Percentiles rank a stretch among this genome's conserved stretches.
These are phyloP conservation scores for Kurtzmaniella fragi DNA, from an alignment of 805 yeast species.

Conservation along the genomic window DNA sequence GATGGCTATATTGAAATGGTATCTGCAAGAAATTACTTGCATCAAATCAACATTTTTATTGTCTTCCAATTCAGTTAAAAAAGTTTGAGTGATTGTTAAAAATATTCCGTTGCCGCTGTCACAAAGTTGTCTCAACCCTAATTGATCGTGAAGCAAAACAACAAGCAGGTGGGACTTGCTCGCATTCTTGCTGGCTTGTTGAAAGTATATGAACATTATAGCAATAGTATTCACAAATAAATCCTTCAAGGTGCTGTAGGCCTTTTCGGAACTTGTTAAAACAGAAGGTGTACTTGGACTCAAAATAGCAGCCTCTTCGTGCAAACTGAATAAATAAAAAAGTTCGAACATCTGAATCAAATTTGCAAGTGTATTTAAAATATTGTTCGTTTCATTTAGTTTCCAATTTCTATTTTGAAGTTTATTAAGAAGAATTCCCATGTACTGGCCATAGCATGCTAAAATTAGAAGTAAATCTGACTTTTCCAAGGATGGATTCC, in stretches of 20 bases:
- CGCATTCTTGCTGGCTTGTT: constrained; percentile 3
- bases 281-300: constrained; percentile 38
- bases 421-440: constrained; percentile 29
- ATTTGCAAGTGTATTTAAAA: constrained; percentile 11
- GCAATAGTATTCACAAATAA: constrained; percentile 35
- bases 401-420: constrained; percentile 31
- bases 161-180: not conserved
- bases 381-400: constrained; percentile 7
- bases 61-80: constrained; percentile 37
- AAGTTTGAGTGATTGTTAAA: constrained; percentile 53
- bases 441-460: constrained; percentile 50
- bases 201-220: constrained; percentile 34
- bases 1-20: constrained; percentile 58
- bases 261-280: constrained; percentile 34
- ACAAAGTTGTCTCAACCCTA: constrained; percentile 70
- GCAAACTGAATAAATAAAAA: constrained; percentile 44
- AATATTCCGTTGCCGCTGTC: constrained; percentile 59
- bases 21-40: constrained; percentile 75
- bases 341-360: constrained; percentile 33
- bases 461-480: constrained; percentile 42
- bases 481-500: constrained; percentile 12
- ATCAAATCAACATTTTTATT: constrained; percentile 49
- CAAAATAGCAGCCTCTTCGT: constrained; percentile 45
- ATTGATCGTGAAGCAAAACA: constrained; percentile 54
- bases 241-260: constrained; percentile 44